phyloP scores from a whole-genome alignment of 108 stramenopile genomes.

The Skeletonema costatum region DNA sequence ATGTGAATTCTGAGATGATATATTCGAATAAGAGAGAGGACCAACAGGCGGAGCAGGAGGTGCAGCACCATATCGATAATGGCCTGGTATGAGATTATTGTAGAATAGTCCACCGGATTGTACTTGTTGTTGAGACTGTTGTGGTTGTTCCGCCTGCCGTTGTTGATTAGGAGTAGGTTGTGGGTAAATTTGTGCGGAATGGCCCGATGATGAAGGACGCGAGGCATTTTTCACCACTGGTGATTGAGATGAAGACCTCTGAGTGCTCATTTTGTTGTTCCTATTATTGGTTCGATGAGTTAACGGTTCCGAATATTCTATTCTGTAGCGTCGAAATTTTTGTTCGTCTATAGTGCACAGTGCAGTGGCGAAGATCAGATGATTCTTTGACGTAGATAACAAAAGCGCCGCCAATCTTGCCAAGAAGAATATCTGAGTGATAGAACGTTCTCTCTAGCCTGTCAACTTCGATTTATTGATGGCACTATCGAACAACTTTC shows the following conservation, averaged over 20 bases:
- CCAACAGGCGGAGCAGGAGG: slow-evolving; percentile 41
- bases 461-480: too few species aligned
- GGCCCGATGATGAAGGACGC: not conserved
- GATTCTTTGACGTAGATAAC: too few species aligned
- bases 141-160: not conserved
- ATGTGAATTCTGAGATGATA: slow-evolving; percentile 12
- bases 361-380: too few species aligned
- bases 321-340: too few species aligned
- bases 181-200: not conserved
- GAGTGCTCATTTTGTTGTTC: not conserved
- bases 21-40: slow-evolving; percentile 23
- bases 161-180: not conserved
- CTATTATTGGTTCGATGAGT: not conserved
- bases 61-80: slow-evolving; percentile 41
- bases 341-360: too few species aligned
- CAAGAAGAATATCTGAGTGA: too few species aligned
- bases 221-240: not conserved
- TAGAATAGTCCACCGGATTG: slow-evolving; percentile 34
- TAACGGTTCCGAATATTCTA: not conserved
- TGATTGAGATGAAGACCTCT: not conserved
- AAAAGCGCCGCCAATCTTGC: too few species aligned
- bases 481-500: too few species aligned
- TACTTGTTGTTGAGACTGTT: slow-evolving; percentile 5
- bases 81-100: slow-evolving; percentile 47
- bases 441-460: too few species aligned